Conservation (phyloP, 768 basidiomycete species). For the Jaapia argillacea region DNA sequence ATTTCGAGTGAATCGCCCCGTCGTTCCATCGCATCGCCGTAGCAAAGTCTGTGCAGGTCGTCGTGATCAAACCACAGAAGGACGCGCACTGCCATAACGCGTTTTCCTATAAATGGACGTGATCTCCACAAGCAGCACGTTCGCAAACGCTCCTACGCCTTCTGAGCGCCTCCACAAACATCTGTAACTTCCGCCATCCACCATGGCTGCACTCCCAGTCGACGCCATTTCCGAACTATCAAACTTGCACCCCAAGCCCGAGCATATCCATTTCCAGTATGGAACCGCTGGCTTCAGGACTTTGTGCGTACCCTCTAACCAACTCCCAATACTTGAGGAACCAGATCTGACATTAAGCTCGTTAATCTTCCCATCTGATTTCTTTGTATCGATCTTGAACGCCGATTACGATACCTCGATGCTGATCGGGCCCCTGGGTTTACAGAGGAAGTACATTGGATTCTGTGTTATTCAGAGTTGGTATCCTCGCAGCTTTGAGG, state of each 20-base stretch:
- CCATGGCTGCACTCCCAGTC: constrained; percentile 8
- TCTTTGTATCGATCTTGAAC: no score
- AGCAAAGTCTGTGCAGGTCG: no score
- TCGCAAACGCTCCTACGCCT: no score
- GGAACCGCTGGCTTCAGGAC: constrained; percentile 95
- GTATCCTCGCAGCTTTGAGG: constrained; percentile 79
- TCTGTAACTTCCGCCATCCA: no score
- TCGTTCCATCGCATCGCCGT: no score
- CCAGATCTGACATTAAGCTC: no score
- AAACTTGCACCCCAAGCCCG: constrained; percentile 64
- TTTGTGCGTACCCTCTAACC: constrained; percentile 40
- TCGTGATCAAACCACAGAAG: no score
- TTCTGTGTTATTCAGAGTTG: constrained; percentile 90
- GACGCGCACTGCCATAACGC: no score
- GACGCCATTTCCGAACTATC: constrained; percentile 38
- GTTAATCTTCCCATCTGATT: constrained; percentile 1
- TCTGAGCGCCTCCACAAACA: no score
- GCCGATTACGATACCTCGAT: neutral
- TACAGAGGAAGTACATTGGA: constrained; percentile 63
- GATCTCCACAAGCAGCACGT: no score
- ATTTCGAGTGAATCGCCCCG: no score
- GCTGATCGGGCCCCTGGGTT: neutral
- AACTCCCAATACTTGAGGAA: neutral
- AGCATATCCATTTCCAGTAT: constrained; percentile 66
- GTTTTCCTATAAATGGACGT: no score